Conservation (phyloP, 305 asterid species). For the Vinca major region DNA sequence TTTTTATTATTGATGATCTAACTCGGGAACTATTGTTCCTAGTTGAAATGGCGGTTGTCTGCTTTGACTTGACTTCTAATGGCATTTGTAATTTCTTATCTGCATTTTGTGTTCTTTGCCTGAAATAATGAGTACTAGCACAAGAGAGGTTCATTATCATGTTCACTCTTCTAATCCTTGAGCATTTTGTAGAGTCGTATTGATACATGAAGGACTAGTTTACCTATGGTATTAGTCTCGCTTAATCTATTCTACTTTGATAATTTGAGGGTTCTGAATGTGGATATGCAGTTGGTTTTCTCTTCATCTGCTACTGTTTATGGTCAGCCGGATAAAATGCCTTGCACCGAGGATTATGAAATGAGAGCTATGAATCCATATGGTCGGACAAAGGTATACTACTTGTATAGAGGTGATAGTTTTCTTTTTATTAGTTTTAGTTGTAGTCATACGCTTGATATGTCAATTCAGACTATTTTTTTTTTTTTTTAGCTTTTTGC, state of each 20-base stretch:
- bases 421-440: too few species aligned
- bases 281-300: conserved; percentile 67
- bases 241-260: background rate
- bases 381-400: conserved; percentile 74
- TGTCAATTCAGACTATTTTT: background rate
- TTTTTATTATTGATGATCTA: too few species aligned
- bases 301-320: conserved; percentile 96
- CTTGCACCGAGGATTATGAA: conserved; percentile 68
- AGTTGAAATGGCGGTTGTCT: too few species aligned
- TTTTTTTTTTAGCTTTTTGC: background rate
- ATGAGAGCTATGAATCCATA: conserved; percentile 92
- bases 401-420: too few species aligned
- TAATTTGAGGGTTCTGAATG: conserved; percentile 1
- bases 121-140: background rate
- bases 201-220: background rate
- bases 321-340: conserved; percentile 78
- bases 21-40: too few species aligned
- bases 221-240: background rate
- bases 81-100: background rate
- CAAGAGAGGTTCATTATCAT: background rate
- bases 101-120: background rate
- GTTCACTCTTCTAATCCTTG: background rate
- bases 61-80: too few species aligned
- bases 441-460: conserved; percentile 5
- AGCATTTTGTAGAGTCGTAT: background rate